These are phyloP conservation scores for Mortierella alpina DNA, from an alignment of 192 early-diverging fungal species.

Conservation along the genomic window DNA sequence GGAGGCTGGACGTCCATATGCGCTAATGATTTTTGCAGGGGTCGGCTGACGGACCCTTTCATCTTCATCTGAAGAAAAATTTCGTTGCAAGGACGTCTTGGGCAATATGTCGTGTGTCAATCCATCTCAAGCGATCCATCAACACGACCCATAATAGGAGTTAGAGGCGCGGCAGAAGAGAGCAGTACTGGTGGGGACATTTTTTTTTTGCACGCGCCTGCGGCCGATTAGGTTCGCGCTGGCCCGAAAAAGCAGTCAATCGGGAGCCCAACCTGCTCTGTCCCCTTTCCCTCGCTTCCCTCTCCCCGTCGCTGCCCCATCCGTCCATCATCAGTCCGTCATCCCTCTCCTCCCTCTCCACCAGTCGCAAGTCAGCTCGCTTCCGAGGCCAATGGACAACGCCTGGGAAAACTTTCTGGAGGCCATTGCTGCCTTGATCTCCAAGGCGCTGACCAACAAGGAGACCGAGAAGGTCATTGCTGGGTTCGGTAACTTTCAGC, in stretches of 20 bases:
- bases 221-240: neutral
- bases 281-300: neutral
- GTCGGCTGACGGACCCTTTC: no score
- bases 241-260: neutral
- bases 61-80: no score
- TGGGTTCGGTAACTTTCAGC: constrained; percentile 71
- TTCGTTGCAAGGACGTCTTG: no score
- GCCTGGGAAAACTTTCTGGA: constrained; percentile 73
- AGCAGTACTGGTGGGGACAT: neutral
- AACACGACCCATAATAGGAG: no score
- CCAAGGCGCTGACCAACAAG: constrained; percentile 72
- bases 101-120: no score
- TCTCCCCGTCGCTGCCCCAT: neutral
- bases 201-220: neutral
- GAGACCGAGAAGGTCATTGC: constrained; percentile 72
- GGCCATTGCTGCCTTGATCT: constrained; percentile 68
- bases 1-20: no score
- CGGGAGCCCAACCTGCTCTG: neutral
- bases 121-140: no score
- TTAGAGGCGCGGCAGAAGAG: neutral
- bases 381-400: constrained; percentile 24
- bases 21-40: no score
- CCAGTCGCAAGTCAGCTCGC: neutral
- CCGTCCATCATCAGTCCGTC: neutral
- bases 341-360: neutral